phyloP scores from a whole-genome alignment of 768 basidiomycete species.

The Leccinum ochraceum region DNA sequence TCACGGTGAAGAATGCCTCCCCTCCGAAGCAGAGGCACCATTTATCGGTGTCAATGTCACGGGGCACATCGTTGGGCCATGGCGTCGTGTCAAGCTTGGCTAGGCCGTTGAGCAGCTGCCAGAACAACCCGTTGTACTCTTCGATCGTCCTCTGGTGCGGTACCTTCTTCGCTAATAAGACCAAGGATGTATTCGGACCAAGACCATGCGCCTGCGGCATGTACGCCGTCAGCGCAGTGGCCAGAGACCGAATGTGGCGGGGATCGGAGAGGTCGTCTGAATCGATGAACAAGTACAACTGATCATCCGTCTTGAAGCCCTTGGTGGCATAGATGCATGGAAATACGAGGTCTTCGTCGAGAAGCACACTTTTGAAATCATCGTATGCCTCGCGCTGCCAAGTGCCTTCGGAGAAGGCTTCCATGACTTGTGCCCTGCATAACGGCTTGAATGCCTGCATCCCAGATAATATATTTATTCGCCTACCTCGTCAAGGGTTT shows the following conservation, averaged over 20 bases:
- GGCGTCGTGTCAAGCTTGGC: slow-evolving; percentile 19
- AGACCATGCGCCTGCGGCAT: slow-evolving; percentile 18
- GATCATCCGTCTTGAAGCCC: slow-evolving; percentile 24
- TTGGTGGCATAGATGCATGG: slow-evolving; percentile 26
- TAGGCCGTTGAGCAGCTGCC: slow-evolving; percentile 22
- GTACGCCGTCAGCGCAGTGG: slow-evolving; percentile 15
- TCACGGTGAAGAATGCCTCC: slow-evolving; percentile 23
- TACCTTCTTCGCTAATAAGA: slow-evolving; percentile 20
- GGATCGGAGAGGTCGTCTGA: slow-evolving; percentile 25
- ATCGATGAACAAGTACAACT: slow-evolving; percentile 24
- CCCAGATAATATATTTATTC: no score
- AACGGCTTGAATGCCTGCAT: not conserved
- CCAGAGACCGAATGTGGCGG: slow-evolving; percentile 22
- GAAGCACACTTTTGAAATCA: slow-evolving; percentile 21
- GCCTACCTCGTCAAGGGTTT: slow-evolving; percentile 20
- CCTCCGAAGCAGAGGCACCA: slow-evolving; percentile 27
- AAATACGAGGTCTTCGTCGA: slow-evolving; percentile 23
- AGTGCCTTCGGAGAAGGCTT: slow-evolving; percentile 13
- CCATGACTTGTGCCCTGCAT: slow-evolving; percentile 17
- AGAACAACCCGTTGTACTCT: slow-evolving; percentile 22
- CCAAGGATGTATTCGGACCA: slow-evolving; percentile 24
- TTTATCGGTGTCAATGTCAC: slow-evolving; percentile 22
- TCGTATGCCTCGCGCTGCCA: slow-evolving; percentile 23
- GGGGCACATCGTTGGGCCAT: slow-evolving; percentile 18
- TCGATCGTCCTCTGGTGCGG: slow-evolving; percentile 12